Evolutionary conservation across 2,329 filamentous ascomycete species (phyloP), one percentile per base, ranked within the genome.

Genomic region (Mycosphaerella arachidis): DNA sequence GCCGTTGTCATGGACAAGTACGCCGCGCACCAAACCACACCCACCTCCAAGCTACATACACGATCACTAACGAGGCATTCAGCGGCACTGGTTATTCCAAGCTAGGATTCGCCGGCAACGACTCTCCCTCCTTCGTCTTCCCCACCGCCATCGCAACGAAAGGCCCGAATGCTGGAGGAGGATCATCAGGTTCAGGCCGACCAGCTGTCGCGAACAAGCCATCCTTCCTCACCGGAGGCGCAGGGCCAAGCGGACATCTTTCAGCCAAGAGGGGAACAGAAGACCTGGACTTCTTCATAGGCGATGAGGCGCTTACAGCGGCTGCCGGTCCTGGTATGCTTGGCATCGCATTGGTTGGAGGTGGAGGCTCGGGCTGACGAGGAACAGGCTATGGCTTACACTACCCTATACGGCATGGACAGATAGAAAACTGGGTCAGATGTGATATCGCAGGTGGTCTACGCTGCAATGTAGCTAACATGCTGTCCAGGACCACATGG

Each of bases 1-100:
- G 94, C 94, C 90, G 94, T 99, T 97, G 94, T 99, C 91, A 99
- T 99, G 93, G 94, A 99, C 94, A 99, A 99, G 94, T 97, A 88
- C 60, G 67, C 57, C 30, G 52, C 46, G 33, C 55, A 40, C 35
- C 27, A 13, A 20, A n/a, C 24, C 27, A 13, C 29, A n/a, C 31
- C 43, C 29, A n/a, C 31, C 43, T 5, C 9, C 13, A 27, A 16
- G 31, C 7, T 20, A 27, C 53, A 30, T 13, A 57, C 24, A 50
- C 7, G 46, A 66, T 59, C 66, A 68, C 70, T 64, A 72, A 65
- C 53, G 58, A 59, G n/a, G 20, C 46, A 35, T 43, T 63, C 78
- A 99, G 94, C 89, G 94, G 94, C 82, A 99, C 94, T 81, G 94
- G 94, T 74, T 99, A 95, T 80, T 97, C 94, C 63, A 99, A 99